Evolutionary conservation across 768 basidiomycete species (phyloP), one percentile per base, ranked within the genome.

Genomic region (Auricularia auricula-judae): DNA sequence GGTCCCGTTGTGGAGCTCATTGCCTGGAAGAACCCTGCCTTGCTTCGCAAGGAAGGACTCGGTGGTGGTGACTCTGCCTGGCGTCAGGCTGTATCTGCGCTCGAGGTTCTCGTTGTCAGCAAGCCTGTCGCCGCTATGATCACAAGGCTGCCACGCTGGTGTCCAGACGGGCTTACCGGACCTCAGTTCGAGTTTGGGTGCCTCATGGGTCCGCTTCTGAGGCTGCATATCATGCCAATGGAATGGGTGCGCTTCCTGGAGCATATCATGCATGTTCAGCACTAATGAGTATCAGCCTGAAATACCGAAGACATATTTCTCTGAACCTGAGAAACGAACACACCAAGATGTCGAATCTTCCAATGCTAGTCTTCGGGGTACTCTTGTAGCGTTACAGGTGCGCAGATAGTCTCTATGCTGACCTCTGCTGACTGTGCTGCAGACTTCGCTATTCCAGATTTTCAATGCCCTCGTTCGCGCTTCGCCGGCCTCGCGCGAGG

Each of bases 401-500:
- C 64, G 76, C 64, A 18, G 10, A 51, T 18, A 3, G 47, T 51
- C 11, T 5, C 5, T 51, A 16, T 18, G 16, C 5, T 62, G 63
- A 11, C 16, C 16, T 23, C 7, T 3, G 12, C 5, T 51, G 14
- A 21, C 14, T 14, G 0, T 5, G 56, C 77, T 76, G 72, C 67
- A 82, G 79, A 72, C 75, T 0, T 86, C 89, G 0, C 78, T 98
- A 33, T 98, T 95, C 79, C 86, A 87, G 71, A 84, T 94, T 59
- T 90, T 94, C 75, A 92, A 96, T 72, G 77, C 86, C 2, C 79
- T 98, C n/a, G 87, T 98, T 36, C 85, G 96, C 51, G 85, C 91
- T 2, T 89, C 88, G 0, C 76, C 91, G 0, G 84, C 85, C 61
- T 79, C 89, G 0, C 81, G 92, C 63, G 94, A 97, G 74, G 86